A percentile compares a stretch with the other conserved stretches of the same genome.
Conservation (phyloP, 495 filamentous ascomycete genomes). For the Xylaria cubensis region DNA sequence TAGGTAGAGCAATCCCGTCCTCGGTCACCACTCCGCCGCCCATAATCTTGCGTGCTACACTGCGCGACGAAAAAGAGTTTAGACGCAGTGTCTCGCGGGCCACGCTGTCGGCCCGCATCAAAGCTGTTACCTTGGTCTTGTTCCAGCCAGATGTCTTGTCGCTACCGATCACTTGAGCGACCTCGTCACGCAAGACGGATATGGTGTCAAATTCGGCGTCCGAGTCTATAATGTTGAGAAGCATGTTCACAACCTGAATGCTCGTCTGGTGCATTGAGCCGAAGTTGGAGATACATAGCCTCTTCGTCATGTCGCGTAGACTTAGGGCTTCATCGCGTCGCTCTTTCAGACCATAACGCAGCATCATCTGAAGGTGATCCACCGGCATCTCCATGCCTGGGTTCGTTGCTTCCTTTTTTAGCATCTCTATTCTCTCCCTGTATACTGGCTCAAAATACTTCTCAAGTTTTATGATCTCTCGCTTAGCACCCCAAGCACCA, state of each 20-base stretch:
- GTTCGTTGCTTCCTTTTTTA: constrained; percentile 33
- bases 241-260: constrained; percentile 33
- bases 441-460: constrained; percentile 37
- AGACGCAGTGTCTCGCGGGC: constrained; percentile 50
- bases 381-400: constrained; percentile 34
- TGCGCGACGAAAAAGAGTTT: constrained; percentile 43
- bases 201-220: constrained; percentile 47
- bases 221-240: constrained; percentile 42
- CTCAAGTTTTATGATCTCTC: constrained; percentile 26
- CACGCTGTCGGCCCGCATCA: constrained; percentile 47
- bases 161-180: constrained; percentile 26
- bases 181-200: constrained; percentile 43
- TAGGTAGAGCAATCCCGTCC: constrained; percentile 44
- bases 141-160: constrained; percentile 38
- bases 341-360: constrained; percentile 42
- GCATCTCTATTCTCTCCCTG: constrained; percentile 26
- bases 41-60: constrained; percentile 39
- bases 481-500: constrained; percentile 17
- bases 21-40: constrained; percentile 34
- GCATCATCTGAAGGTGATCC: constrained; percentile 48
- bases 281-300: constrained; percentile 38
- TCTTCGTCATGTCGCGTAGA: constrained; percentile 38
- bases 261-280: constrained; percentile 40
- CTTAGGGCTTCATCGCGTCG: constrained; percentile 42
- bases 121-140: constrained; percentile 40